Conservation (phyloP, 2,329 filamentous ascomycete genomes). For the Davidsoniella eucalypti region DNA sequence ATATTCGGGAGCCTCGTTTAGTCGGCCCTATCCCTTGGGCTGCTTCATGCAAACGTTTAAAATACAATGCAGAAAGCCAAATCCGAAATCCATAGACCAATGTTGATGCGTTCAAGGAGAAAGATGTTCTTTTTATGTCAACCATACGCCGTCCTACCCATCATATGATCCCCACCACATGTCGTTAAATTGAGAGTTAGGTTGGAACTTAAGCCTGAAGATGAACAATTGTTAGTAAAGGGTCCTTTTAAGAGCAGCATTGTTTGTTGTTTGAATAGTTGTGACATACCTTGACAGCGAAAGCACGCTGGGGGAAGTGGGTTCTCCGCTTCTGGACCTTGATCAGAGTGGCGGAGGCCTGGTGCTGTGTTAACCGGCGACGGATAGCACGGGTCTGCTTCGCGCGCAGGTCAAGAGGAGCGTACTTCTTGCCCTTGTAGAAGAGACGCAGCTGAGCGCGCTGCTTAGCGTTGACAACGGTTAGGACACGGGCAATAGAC, state of each 20-base stretch:
- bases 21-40: slow-evolving; percentile 12
- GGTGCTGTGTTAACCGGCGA: slow-evolving; percentile 82
- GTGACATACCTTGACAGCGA: slow-evolving; percentile 73
- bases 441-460: slow-evolving; percentile 93
- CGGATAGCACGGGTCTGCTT: slow-evolving; percentile 98
- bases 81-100: slow-evolving; percentile 13
- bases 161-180: slow-evolving; percentile 12
- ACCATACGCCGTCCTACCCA: slow-evolving; percentile 13
- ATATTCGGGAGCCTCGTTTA: slow-evolving; percentile 12
- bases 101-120: slow-evolving; percentile 13
- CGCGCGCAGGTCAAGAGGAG: slow-evolving; percentile 91
- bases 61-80: slow-evolving; percentile 13
- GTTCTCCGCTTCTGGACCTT: slow-evolving; percentile 92
- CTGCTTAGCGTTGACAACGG: slow-evolving; percentile 99
- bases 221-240: not conserved
- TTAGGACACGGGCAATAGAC: slow-evolving; percentile 96
- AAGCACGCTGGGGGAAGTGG: slow-evolving; percentile 98
- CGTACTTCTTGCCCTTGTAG: slow-evolving; percentile 99
- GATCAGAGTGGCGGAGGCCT: slow-evolving; percentile 68
- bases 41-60: slow-evolving; percentile 12
- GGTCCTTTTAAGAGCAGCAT: not conserved
- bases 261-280: not conserved
- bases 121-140: slow-evolving; percentile 13
- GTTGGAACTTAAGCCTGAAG: slow-evolving; percentile 12
- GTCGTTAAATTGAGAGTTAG: slow-evolving; percentile 11